A percentile compares a stretch with the other conserved stretches of the same genome.
phyloP scores from a whole-genome alignment of 169 alveolate genomes.

The Plasmodium yoelii region DNA sequence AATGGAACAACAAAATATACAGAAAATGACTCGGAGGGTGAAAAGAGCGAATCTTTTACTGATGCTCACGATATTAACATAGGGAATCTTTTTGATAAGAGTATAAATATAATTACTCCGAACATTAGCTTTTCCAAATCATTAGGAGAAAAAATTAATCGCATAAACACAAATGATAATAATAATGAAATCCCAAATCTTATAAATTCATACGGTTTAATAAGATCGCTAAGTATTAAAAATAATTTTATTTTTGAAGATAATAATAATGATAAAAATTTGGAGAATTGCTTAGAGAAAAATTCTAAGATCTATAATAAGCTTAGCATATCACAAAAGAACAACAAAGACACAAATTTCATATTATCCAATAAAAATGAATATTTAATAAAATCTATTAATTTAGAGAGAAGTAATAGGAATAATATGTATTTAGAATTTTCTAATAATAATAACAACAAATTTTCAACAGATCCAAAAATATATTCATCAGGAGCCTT shows the following conservation, averaged over 20 bases:
- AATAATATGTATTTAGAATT: neutral
- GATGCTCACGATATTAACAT: neutral
- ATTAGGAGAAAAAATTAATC: neutral
- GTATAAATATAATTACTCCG: neutral
- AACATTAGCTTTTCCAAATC: conserved; percentile 7
- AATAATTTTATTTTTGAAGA: conserved; percentile 8
- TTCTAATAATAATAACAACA: neutral
- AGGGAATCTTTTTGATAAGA: neutral
- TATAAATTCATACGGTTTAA: neutral
- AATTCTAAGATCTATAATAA: neutral
- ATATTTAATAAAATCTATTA: conserved; percentile 18
- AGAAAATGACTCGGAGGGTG: neutral
- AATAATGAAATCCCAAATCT: neutral
- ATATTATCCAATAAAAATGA: conserved; percentile 3
- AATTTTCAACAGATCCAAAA: neutral
- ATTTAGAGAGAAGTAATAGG: neutral
- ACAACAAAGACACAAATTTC: conserved; percentile 2
- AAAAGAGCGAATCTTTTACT: neutral
- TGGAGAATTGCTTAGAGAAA: neutral
- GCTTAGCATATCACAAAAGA: neutral
- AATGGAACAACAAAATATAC: neutral
- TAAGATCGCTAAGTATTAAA: conserved; percentile 23
- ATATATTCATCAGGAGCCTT: too few relatives aligned
- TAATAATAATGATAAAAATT: conserved; percentile 3
- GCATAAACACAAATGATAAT: conserved; percentile 11